phyloP scores from a whole-genome alignment of 2,329 filamentous ascomycete genomes.

The Fusarium austroafricanum region DNA sequence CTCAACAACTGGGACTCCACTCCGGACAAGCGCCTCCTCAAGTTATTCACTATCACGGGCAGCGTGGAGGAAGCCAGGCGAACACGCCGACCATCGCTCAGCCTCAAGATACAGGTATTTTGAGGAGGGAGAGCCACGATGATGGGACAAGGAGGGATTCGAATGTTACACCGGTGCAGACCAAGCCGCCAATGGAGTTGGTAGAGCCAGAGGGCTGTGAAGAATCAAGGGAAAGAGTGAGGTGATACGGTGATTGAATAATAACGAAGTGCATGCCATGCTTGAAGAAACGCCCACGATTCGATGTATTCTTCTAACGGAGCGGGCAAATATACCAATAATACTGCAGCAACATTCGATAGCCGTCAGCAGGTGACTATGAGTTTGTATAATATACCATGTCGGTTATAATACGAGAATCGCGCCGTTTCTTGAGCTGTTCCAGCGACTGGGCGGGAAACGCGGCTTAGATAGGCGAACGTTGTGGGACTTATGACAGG shows the following conservation, averaged over 20 bases:
- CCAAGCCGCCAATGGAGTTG: conserved; percentile 45
- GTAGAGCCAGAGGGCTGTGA: conserved; percentile 22
- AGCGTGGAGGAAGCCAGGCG: conserved; percentile 74
- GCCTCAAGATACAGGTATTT: conserved; percentile 60
- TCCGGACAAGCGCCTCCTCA: conserved; percentile 73
- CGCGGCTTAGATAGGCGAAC: neutral
- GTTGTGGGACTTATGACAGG: neutral
- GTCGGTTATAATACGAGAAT: neutral
- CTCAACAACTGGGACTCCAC: conserved; percentile 71
- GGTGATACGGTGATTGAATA: conserved; percentile 43
- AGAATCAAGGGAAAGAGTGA: conserved; percentile 41
- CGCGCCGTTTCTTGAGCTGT: neutral
- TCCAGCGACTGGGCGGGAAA: neutral
- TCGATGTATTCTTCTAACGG: conserved; percentile 40
- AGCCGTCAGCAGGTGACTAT: conserved; percentile 10
- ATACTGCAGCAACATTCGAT: conserved; percentile 36
- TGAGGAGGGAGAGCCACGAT: conserved; percentile 64
- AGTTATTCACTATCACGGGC: conserved; percentile 75
- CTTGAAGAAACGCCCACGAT: conserved; percentile 45
- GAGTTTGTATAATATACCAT: conserved; percentile 7
- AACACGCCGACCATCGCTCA: conserved; percentile 70
- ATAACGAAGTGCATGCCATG: conserved; percentile 43
- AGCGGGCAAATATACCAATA: conserved; percentile 44
- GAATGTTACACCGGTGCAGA: conserved; percentile 52
- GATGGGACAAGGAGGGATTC: conserved; percentile 54